These are phyloP conservation scores for Aethionema arabicum DNA, from an alignment of 345 rosid genomes.

Conservation along the genomic window DNA sequence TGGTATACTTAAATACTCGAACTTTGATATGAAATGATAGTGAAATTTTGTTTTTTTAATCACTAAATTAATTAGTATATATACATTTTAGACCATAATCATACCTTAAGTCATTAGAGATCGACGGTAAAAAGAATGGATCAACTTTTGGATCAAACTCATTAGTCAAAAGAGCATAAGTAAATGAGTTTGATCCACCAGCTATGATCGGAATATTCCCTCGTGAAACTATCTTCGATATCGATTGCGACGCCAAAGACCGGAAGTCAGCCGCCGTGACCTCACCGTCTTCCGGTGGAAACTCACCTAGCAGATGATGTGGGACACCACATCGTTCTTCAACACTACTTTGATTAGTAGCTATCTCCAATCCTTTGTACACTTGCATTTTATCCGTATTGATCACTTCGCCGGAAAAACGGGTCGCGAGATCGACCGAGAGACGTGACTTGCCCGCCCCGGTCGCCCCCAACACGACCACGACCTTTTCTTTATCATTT, in stretches of 20 bases:
- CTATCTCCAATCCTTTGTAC: conserved; percentile 53
- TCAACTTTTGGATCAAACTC: conserved; percentile 44
- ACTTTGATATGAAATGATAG: too few species aligned
- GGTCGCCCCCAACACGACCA: conserved; percentile 73
- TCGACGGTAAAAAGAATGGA: conserved; percentile 42
- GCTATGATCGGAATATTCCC: conserved; percentile 66
- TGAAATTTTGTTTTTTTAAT: too few species aligned
- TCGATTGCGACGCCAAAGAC: conserved; percentile 41
- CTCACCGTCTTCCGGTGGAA: conserved; percentile 42
- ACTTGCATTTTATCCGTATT: conserved; percentile 81
- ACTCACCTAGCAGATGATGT: conserved; percentile 70
- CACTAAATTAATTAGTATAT: too few species aligned
- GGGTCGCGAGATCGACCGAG: conserved; percentile 69
- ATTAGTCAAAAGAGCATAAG: conserved; percentile 56
- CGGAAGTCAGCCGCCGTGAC: conserved; percentile 54
- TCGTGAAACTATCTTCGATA: conserved; percentile 47
- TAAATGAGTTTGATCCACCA: conserved; percentile 82
- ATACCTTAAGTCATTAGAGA: conserved; percentile 48
- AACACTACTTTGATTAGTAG: conserved; percentile 71
- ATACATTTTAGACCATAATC: neutral
- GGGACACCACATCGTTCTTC: conserved; percentile 58
- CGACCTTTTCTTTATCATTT: conserved; percentile 52
- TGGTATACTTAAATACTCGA: too few species aligned
- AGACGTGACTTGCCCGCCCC: conserved; percentile 85
- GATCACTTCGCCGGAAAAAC: conserved; percentile 61